Evolutionary conservation across 2,329 filamentous ascomycete genomes (phyloP), one percentile per base, ranked within the genome.

Genomic region (Trichoderma arundinaceum): DNA sequence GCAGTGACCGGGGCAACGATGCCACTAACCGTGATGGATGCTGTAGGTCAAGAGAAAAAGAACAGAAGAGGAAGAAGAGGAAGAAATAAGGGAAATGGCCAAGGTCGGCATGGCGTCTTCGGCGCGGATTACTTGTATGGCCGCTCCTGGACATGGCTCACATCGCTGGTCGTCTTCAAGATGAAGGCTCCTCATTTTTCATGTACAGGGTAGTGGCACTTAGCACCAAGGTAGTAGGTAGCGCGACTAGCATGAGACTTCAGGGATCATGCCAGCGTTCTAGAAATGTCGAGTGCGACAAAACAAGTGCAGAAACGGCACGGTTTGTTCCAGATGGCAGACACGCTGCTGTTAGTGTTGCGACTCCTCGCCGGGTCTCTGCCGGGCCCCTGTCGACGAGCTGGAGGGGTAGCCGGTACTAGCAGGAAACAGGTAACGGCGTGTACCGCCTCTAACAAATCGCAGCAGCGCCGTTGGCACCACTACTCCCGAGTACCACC

Each of bases 281-380:
- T 61, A 61, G 58, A 61, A 61, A 44, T 48, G 46, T 38, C 22
- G 28, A 7, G 58, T 61, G 46, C 35, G 58, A 49, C 44, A 39
- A 43, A 48, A 59, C 32, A 48, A 35, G 43, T 38, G 32, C 43
- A 59, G 7, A 48, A 35, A 32, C 41, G 43, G 43, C 32, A 39
- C 56, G 32, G 43, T 49, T 49, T 59, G 43, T 38, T 48, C 43
- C 43, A 59, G 43, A 59, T 39, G 56, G 38, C 35, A 33, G 44
- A 28, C 56, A 48, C 28, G 38, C 32, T 19, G 43, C 35, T 17
- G 41, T 35, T 59, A 5, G 56, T 48, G 17, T 44, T n/a, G 56
- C 51, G 41, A 44, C 41, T 44, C 5, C 33, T 49, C 32, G 32
- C 43, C 43, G 43, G 32, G 43, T 59, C 17, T 48, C 43, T 39